phyloP scores from a whole-genome alignment of 805 yeast species.

The Ogataea pini region DNA sequence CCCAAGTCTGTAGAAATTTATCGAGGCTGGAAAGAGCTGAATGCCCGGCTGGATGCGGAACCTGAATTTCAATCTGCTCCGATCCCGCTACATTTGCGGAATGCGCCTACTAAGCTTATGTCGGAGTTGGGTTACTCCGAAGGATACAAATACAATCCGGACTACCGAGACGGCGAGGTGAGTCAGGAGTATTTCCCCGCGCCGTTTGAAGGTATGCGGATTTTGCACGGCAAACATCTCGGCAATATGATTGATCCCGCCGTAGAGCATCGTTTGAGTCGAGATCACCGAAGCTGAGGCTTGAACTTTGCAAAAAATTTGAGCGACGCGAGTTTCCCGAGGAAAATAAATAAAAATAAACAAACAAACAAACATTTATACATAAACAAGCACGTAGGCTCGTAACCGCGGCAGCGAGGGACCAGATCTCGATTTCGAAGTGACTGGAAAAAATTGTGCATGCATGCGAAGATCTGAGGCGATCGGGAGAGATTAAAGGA shows the following conservation, averaged over 20 bases:
- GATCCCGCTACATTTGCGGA: constrained; percentile 81
- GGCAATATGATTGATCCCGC: constrained; percentile 51
- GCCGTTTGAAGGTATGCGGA: constrained; percentile 47
- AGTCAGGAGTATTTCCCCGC: constrained; percentile 76
- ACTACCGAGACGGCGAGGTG: constrained; percentile 69
- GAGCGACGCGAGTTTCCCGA: neutral
- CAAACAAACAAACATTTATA: neutral
- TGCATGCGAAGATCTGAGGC: neutral
- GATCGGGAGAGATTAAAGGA: too few species aligned
- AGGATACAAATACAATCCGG: constrained; percentile 88
- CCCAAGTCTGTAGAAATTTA: constrained; percentile 85
- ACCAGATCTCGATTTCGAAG: neutral
- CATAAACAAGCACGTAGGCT: neutral
- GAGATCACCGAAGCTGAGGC: neutral
- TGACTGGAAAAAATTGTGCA: neutral
- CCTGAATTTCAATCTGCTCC: constrained; percentile 62
- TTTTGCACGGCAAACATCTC: constrained; percentile 58
- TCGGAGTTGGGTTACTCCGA: constrained; percentile 81
- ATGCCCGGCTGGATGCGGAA: constrained; percentile 53
- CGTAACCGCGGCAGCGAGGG: neutral
- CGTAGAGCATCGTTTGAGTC: constrained; percentile 18
- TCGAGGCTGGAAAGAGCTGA: constrained; percentile 73
- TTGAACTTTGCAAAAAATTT: neutral
- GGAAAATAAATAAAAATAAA: neutral
- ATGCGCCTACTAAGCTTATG: constrained; percentile 94